phyloP scores from a whole-genome alignment of 2,329 filamentous ascomycete genomes.

The Scedosporium minutisporum region DNA sequence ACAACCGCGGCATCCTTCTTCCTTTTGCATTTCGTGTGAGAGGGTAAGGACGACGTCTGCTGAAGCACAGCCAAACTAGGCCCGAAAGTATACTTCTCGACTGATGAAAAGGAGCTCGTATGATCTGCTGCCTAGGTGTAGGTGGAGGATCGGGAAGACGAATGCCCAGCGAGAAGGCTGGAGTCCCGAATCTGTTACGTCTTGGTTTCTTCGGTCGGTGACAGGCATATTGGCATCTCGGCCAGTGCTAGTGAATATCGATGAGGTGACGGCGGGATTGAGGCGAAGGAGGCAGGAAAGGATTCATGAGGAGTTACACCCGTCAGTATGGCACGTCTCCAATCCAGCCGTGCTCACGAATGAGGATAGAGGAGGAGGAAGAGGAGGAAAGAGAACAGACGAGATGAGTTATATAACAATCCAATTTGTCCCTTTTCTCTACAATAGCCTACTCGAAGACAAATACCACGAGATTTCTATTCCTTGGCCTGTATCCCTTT shows the following conservation, averaged over 20 bases:
- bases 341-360: not conserved
- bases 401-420: not conserved
- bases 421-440: not conserved
- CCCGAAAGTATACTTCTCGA: not conserved
- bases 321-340: slow-evolving; percentile 2
- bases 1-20: not conserved
- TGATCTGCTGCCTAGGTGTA: not conserved
- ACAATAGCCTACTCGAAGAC: no score
- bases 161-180: not conserved
- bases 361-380: not conserved
- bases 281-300: not conserved
- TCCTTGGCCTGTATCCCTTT: no score
- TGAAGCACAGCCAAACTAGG: not conserved
- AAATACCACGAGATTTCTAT: no score
- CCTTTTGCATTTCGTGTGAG: not conserved
- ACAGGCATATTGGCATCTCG: not conserved
- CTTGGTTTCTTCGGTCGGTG: not conserved
- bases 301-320: slow-evolving; percentile 2
- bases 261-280: not conserved
- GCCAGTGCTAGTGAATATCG: not conserved
- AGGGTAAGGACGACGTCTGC: not conserved
- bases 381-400: not conserved
- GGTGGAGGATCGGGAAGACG: not conserved
- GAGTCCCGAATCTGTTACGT: not conserved
- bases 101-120: not conserved